These are phyloP conservation scores for Earliella scabrosa DNA, from an alignment of 1,284 basidiomycete genomes.

Conservation along the genomic window DNA sequence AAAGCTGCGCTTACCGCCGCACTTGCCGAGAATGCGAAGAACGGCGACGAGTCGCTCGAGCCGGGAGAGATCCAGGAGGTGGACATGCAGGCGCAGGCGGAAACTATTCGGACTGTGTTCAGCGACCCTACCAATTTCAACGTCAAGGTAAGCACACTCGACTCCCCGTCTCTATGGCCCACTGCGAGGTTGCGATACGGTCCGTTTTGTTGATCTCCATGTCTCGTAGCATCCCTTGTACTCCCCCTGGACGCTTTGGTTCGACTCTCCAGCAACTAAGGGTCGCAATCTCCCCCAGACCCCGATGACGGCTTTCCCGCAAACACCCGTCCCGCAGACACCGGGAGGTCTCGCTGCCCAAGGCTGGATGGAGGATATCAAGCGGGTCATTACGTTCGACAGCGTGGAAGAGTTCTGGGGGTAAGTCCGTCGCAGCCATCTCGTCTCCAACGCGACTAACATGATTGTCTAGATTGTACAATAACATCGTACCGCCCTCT, in stretches of 20 bases:
- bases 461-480: slow-evolving; percentile 73
- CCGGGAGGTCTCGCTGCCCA: slow-evolving; percentile 65
- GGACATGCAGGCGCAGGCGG: slow-evolving; percentile 81
- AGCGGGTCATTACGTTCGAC: slow-evolving; percentile 91
- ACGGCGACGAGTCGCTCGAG: slow-evolving; percentile 50
- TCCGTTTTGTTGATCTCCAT: no score
- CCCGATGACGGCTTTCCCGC: slow-evolving; percentile 77
- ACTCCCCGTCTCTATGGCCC: no score
- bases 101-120: slow-evolving; percentile 87
- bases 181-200: no score
- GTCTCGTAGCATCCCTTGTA: slow-evolving; percentile 95
- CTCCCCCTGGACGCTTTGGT: slow-evolving; percentile 97
- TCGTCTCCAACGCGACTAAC: slow-evolving; percentile 1
- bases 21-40: slow-evolving; percentile 43
- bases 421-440: slow-evolving; percentile 45
- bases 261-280: slow-evolving; percentile 92
- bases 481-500: slow-evolving; percentile 98
- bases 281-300: slow-evolving; percentile 87
- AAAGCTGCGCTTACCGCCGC: slow-evolving; percentile 75
- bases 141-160: slow-evolving; percentile 79
- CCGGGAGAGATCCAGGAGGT: slow-evolving; percentile 81
- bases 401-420: slow-evolving; percentile 99
- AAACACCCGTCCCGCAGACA: slow-evolving; percentile 70
- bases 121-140: slow-evolving; percentile 90
- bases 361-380: slow-evolving; percentile 98